phyloP scores from a whole-genome alignment of 2,329 filamentous ascomycete species.

The Clonostachys rosea region DNA sequence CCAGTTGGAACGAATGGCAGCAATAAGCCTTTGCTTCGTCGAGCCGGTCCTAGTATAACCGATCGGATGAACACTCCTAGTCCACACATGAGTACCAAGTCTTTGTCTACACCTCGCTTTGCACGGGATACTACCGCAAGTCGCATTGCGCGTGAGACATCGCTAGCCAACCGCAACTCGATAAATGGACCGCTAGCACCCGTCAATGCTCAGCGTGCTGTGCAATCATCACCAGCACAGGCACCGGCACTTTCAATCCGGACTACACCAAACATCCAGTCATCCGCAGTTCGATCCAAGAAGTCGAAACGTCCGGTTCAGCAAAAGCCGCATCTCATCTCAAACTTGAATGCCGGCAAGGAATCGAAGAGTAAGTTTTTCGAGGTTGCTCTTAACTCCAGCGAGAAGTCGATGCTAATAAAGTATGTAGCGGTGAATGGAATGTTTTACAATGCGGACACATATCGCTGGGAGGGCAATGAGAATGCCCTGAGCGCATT shows the following conservation, averaged over 20 bases:
- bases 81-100: no score
- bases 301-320: constrained; percentile 55
- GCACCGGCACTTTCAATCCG: constrained; percentile 15
- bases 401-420: background rate
- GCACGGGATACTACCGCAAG: constrained; percentile 63
- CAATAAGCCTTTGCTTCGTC: constrained; percentile 57
- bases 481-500: constrained; percentile 81
- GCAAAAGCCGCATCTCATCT: constrained; percentile 81
- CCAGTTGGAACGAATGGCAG: constrained; percentile 58
- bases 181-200: constrained; percentile 48
- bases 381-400: background rate
- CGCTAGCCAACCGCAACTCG: constrained; percentile 54
- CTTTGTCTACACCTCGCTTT: constrained; percentile 49
- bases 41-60: constrained; percentile 14
- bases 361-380: constrained; percentile 70
- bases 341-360: constrained; percentile 70
- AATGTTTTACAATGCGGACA: constrained; percentile 90
- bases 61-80: constrained; percentile 17
- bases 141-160: constrained; percentile 59
- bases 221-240: background rate
- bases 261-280: constrained; percentile 42
- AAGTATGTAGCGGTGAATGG: constrained; percentile 73
- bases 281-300: constrained; percentile 42
- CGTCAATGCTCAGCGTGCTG: constrained; percentile 39
- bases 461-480: constrained; percentile 93